These are phyloP conservation scores for Neofusicoccum umdonicola DNA, from an alignment of 2,329 filamentous ascomycete species.

Conservation along the genomic window DNA sequence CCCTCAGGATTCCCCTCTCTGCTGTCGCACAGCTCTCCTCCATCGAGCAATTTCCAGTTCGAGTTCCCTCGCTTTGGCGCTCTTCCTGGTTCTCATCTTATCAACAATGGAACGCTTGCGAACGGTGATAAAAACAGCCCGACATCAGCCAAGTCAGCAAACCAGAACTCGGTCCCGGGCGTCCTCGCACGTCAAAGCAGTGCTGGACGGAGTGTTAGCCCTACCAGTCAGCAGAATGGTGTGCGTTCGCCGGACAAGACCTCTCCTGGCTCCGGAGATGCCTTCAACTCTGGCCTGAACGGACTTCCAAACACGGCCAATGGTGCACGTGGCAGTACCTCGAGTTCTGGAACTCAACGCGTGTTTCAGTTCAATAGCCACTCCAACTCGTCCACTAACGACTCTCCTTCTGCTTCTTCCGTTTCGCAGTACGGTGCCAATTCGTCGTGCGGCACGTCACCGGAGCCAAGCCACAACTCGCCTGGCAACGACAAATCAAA, in stretches of 20 bases:
- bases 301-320: constrained; percentile 25
- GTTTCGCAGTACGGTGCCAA: constrained; percentile 50
- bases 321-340: constrained; percentile 27
- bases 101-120: constrained; percentile 46
- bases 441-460: constrained; percentile 71
- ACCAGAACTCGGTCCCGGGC: constrained; percentile 21
- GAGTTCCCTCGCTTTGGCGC: constrained; percentile 93
- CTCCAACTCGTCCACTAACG: constrained; percentile 42
- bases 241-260: constrained; percentile 12
- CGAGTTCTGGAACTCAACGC: constrained; percentile 45
- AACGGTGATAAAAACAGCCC: constrained; percentile 25
- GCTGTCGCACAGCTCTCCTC: constrained; percentile 47
- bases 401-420: constrained; percentile 53
- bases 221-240: constrained; percentile 26
- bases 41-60: constrained; percentile 82
- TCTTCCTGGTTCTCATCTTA: constrained; percentile 57
- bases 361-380: constrained; percentile 53
- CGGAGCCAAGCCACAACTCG: constrained; percentile 72
- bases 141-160: background rate
- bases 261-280: background rate
- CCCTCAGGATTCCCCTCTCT: constrained; percentile 45
- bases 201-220: constrained; percentile 36
- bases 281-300: constrained; percentile 23
- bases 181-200: constrained; percentile 33
- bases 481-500: constrained; percentile 61